phyloP scores from a whole-genome alignment of 2,329 filamentous ascomycete species.

The Aspergillus sp. region DNA sequence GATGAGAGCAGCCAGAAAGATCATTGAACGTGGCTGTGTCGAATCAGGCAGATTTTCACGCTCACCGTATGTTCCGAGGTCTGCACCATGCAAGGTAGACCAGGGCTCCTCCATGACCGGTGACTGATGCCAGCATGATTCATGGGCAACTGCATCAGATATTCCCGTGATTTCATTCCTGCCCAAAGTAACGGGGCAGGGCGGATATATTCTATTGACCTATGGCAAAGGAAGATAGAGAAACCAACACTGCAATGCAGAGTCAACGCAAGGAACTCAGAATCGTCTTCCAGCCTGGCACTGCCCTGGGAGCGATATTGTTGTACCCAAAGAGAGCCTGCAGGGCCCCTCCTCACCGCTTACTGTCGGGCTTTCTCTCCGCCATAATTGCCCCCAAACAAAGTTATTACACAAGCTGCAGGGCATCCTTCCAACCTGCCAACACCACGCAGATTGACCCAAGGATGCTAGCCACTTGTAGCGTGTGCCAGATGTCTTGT shows the following conservation, averaged over 20 bases:
- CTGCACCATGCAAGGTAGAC: slow-evolving; percentile 18
- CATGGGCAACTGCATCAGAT: slow-evolving; percentile 9
- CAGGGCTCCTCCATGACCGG: slow-evolving; percentile 12
- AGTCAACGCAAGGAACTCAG: slow-evolving; percentile 12
- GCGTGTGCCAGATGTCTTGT: not conserved
- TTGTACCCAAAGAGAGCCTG: slow-evolving; percentile 1
- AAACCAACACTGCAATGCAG: slow-evolving; percentile 17
- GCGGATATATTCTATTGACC: slow-evolving; percentile 4
- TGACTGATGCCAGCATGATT: slow-evolving; percentile 8
- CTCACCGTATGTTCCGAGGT: slow-evolving; percentile 21
- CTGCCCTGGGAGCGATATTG: slow-evolving; percentile 8
- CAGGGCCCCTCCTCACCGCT: slow-evolving; percentile 11
- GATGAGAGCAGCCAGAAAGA: not conserved
- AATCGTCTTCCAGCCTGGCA: not conserved
- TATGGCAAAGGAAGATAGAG: slow-evolving; percentile 6
- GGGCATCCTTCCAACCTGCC: slow-evolving; percentile 1
- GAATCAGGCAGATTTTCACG: slow-evolving; percentile 9
- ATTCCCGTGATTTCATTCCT: slow-evolving; percentile 17
- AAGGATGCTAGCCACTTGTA: not conserved
- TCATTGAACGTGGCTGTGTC: slow-evolving; percentile 10
- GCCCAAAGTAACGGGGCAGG: slow-evolving; percentile 19
- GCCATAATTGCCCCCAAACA: slow-evolving; percentile 9
- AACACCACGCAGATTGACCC: slow-evolving; percentile 7
- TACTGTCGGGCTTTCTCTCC: slow-evolving; percentile 12
- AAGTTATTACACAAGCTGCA: slow-evolving; percentile 5